Evolutionary conservation across 2,329 filamentous ascomycete genomes (phyloP).

Genomic region (Fusarium poae): DNA sequence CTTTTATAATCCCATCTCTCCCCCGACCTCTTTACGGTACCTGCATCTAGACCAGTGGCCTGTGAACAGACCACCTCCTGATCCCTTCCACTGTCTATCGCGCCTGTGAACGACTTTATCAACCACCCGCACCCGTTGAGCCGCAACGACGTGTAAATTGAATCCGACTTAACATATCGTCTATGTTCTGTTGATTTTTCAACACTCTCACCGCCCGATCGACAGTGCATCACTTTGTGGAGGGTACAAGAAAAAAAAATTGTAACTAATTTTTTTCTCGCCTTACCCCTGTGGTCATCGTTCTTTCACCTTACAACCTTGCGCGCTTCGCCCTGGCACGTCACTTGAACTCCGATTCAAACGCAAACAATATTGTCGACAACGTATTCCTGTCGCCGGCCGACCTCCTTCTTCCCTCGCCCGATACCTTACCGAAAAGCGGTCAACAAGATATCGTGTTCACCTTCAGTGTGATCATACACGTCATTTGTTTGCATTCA

Average conservation of each 20-base stretch:
- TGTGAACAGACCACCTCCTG: slow-evolving; percentile 51
- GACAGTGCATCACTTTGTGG: slow-evolving; percentile 30
- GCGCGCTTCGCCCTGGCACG: slow-evolving; percentile 19
- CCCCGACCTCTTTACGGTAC: slow-evolving; percentile 46
- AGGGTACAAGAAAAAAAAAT: slow-evolving; percentile 22
- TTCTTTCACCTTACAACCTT: slow-evolving; percentile 27
- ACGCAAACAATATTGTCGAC: slow-evolving; percentile 31
- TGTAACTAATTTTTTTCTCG: slow-evolving; percentile 4
- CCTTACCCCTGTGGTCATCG: slow-evolving; percentile 21
- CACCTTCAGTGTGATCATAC: slow-evolving; percentile 37
- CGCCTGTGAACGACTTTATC: slow-evolving; percentile 40
- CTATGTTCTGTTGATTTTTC: slow-evolving; percentile 22
- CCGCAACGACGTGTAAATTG: slow-evolving; percentile 28
- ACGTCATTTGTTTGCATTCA: slow-evolving; percentile 43
- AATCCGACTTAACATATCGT: slow-evolving; percentile 12
- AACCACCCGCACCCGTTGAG: slow-evolving; percentile 28
- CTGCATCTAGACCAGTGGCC: slow-evolving; percentile 47
- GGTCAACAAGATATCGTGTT: slow-evolving; percentile 29
- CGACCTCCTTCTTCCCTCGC: slow-evolving; percentile 40
- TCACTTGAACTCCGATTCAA: slow-evolving; percentile 17
- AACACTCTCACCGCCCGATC: slow-evolving; percentile 27
- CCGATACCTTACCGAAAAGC: slow-evolving; percentile 29
- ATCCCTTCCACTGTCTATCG: slow-evolving; percentile 42
- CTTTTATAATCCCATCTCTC: slow-evolving; percentile 23
- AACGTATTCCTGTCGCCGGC: slow-evolving; percentile 45